Evolutionary conservation across 306 rosid genomes (phyloP).

Genomic region (Neltuma alba): DNA sequence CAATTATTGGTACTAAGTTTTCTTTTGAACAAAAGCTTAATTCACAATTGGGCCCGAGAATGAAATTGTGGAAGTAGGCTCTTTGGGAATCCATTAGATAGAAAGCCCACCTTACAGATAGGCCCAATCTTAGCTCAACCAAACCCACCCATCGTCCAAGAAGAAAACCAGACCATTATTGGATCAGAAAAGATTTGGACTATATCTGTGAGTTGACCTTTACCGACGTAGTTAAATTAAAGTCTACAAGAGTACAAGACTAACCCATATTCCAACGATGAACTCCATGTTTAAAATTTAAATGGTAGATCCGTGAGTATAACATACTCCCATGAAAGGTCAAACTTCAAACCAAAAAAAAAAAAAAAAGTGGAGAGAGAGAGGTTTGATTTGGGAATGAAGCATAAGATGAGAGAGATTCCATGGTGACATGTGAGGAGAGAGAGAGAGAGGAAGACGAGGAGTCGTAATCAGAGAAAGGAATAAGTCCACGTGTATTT

Average conservation of each 20-base stretch:
- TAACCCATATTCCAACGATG: too few species aligned
- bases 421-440: not conserved
- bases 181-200: not conserved
- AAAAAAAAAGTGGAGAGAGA: too few species aligned
- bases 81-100: not conserved
- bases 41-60: not conserved
- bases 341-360: not conserved
- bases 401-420: not conserved
- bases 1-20: not conserved
- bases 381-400: not conserved
- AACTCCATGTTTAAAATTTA: too few species aligned
- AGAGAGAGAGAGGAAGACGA: not conserved
- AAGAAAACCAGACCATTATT: not conserved
- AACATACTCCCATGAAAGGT: not conserved
- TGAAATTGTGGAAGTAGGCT: not conserved
- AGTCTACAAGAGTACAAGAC: too few species aligned
- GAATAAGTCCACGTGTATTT: slow-evolving; percentile 23
- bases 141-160: not conserved
- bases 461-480: slow-evolving; percentile 30
- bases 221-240: not conserved
- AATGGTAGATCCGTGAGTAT: too few species aligned
- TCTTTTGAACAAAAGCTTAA: not conserved
- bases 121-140: not conserved
- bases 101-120: not conserved
- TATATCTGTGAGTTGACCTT: not conserved